These are phyloP conservation scores for Tylopilus sp. DNA, from an alignment of 768 basidiomycete genomes.

Conservation along the genomic window DNA sequence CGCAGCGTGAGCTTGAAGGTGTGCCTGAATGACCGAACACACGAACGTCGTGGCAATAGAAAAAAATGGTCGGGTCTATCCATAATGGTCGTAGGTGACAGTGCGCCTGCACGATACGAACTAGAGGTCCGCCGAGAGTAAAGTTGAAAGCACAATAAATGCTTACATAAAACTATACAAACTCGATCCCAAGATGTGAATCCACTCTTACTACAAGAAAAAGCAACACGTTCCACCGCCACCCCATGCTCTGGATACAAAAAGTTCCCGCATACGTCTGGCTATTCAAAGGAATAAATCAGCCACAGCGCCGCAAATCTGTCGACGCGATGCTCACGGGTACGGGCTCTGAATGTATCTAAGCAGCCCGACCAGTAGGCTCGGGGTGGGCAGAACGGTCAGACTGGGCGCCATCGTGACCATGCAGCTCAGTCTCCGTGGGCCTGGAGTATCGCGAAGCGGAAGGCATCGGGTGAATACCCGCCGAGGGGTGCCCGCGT, in stretches of 20 bases:
- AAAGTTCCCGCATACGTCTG: not conserved
- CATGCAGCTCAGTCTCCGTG: not conserved
- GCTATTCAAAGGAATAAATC: not conserved
- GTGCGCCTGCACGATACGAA: too few species aligned
- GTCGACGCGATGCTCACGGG: not conserved
- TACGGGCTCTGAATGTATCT: not conserved
- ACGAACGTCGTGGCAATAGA: too few species aligned
- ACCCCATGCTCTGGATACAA: not conserved
- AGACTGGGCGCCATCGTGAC: not conserved
- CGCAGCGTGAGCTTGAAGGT: too few species aligned
- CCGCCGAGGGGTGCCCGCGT: not conserved
- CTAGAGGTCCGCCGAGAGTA: too few species aligned
- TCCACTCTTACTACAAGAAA: too few species aligned
- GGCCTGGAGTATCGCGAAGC: not conserved
- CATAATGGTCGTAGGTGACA: too few species aligned
- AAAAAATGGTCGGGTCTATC: too few species aligned
- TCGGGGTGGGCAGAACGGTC: not conserved
- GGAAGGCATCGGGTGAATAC: not conserved
- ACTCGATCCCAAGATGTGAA: too few species aligned
- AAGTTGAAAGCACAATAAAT: too few species aligned
- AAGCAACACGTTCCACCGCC: not conserved
- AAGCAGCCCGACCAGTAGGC: not conserved
- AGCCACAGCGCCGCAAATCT: not conserved
- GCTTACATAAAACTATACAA: too few species aligned
- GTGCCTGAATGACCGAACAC: too few species aligned